Evolutionary conservation across 208 protist species (phyloP), one percentile per base, ranked within the genome.

Genomic region (Wallacemonas sp.): DNA sequence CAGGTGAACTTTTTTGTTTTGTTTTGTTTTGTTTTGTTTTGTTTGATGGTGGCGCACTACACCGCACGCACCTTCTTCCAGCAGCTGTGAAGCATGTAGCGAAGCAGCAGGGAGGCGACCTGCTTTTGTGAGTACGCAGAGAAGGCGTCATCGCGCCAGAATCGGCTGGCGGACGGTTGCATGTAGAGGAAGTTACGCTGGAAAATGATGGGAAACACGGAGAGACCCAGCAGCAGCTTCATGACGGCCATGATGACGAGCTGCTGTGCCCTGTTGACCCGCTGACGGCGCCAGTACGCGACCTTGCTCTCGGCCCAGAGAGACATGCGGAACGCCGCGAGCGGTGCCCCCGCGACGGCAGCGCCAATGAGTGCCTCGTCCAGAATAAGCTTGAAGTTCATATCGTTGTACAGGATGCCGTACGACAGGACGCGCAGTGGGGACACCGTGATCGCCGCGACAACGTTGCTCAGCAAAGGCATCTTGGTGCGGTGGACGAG

Each of bases 391-490:
- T 85, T 86, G 70, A 83, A 88, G 65, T 85, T 88, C 19, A 90
- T 76, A 39, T 78, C 65, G 47, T 58, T 68, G 76, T 82, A 87
- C 23, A 60, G 62, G 27, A 81, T 80, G 23, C 85, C 85, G 66
- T 89, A 88, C 29, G 79, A 70, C 65, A 86, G 65, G 39, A 94
- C 66, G 14, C 85, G 83, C 19, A 94, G 66, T 12, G 88, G 88
- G 5, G 83, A 38, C 27, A 71, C 62, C n/a, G 65, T 49, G 27
- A 87, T 47, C 6, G 83, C 67, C 23, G 76, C 69, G 16, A 84
- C 23, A 26, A 83, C 52, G 17, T 61, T 58, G n/a, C 81, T 79
- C 24, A 89, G 19, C 16, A 34, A 65, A 12, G 83, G 83, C 16
- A 57, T 68, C 43, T 54, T 47, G 23, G n/a, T 52, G 39, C 56